phyloP scores from a whole-genome alignment of 495 filamentous ascomycete genomes.

The Amniculicola lignicola region DNA sequence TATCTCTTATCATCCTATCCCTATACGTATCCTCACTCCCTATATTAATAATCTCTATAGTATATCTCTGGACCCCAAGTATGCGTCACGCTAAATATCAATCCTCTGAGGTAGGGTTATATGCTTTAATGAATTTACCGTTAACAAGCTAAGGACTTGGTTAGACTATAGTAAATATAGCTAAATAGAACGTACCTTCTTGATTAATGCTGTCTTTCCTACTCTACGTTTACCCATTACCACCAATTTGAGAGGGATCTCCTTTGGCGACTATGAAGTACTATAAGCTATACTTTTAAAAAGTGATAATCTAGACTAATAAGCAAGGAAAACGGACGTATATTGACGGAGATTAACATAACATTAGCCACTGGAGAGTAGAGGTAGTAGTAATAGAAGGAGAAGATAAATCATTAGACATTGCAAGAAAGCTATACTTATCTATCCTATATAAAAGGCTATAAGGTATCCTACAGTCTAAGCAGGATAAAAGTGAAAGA shows the following conservation, averaged over 20 bases:
- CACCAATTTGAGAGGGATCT: background rate
- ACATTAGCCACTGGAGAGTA: background rate
- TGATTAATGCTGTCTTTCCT: background rate
- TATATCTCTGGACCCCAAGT: background rate
- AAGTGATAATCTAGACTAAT: background rate
- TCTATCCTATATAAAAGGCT: background rate
- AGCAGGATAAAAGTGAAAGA: background rate
- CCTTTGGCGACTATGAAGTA: background rate
- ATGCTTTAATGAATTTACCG: background rate
- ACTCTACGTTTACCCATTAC: background rate
- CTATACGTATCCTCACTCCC: background rate
- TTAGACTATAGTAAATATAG: background rate
- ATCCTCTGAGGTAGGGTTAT: background rate
- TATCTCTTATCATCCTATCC: background rate
- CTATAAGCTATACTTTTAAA: background rate
- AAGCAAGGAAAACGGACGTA: background rate
- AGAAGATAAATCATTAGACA: background rate
- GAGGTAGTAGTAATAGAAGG: background rate
- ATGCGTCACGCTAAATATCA: background rate
- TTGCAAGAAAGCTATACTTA: background rate
- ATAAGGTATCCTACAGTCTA: background rate
- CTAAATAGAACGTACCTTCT: background rate
- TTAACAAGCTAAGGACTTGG: background rate
- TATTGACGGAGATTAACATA: background rate
- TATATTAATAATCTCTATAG: background rate